phyloP scores from a whole-genome alignment of 2,329 filamentous ascomycete genomes.

The Didymosphaeria variabile region DNA sequence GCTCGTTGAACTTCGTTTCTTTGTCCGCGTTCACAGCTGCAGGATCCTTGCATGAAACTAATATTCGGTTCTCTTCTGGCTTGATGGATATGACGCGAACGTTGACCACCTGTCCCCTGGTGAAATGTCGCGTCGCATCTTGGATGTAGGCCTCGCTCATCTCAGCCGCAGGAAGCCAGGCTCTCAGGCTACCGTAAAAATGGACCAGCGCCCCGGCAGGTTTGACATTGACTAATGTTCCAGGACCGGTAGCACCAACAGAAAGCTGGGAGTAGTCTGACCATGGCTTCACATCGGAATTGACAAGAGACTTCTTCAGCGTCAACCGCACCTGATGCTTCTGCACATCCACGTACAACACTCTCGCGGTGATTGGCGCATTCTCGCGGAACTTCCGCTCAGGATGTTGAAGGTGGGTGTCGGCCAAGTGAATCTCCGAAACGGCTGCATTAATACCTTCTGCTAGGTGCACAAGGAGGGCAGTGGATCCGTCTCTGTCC shows the following conservation, averaged over 20 bases:
- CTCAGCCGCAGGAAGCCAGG: slow-evolving; percentile 90
- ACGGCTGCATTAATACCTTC: slow-evolving; percentile 92
- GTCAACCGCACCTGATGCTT: slow-evolving; percentile 86
- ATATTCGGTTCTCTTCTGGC: slow-evolving; percentile 73
- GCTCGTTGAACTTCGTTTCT: slow-evolving; percentile 72
- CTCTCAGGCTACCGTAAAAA: slow-evolving; percentile 85
- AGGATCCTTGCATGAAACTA: slow-evolving; percentile 93
- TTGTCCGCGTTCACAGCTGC: slow-evolving; percentile 81
- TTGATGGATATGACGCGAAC: slow-evolving; percentile 88
- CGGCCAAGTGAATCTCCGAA: slow-evolving; percentile 85
- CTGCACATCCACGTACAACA: slow-evolving; percentile 79
- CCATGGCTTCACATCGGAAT: slow-evolving; percentile 84
- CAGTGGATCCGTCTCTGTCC: slow-evolving; percentile 78
- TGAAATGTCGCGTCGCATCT: slow-evolving; percentile 89
- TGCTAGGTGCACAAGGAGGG: slow-evolving; percentile 82
- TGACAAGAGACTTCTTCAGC: slow-evolving; percentile 92
- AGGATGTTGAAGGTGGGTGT: slow-evolving; percentile 86
- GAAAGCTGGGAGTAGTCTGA: slow-evolving; percentile 77
- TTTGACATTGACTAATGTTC: slow-evolving; percentile 85
- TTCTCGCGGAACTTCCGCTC: slow-evolving; percentile 96
- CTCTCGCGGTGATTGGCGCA: slow-evolving; percentile 81
- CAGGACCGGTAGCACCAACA: slow-evolving; percentile 80
- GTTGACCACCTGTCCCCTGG: slow-evolving; percentile 87
- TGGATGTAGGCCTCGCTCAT: slow-evolving; percentile 98
- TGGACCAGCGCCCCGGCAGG: slow-evolving; percentile 85